These are phyloP conservation scores for Breynia disticha DNA, from an alignment of 441 rosid genomes.

Conservation along the genomic window DNA sequence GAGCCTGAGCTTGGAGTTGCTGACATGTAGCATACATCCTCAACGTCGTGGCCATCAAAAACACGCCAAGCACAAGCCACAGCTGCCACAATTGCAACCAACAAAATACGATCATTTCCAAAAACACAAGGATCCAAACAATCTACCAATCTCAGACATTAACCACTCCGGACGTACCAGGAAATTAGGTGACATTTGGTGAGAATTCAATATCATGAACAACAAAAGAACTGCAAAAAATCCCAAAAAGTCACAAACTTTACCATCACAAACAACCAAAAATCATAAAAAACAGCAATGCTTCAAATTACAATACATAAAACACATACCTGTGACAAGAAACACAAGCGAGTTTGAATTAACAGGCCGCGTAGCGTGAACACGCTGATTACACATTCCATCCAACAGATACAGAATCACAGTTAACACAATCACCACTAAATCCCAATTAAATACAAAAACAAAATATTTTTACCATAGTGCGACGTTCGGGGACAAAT, in stretches of 20 bases:
- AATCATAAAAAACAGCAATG: not conserved
- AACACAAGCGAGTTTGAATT: constrained; percentile 79
- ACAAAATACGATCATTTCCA: not conserved
- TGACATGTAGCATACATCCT: constrained; percentile 95
- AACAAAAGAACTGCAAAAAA: constrained; percentile 53
- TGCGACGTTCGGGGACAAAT: constrained; percentile 56
- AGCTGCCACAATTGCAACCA: constrained; percentile 32
- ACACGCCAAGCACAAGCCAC: constrained; percentile 86
- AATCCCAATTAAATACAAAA: not conserved
- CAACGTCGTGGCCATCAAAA: constrained; percentile 71
- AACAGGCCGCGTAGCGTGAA: constrained; percentile 68
- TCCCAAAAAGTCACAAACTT: not conserved
- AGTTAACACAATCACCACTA: constrained; percentile 1
- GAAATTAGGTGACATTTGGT: constrained; percentile 87
- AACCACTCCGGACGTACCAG: constrained; percentile 29
- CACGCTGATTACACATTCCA: constrained; percentile 36
- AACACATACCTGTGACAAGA: constrained; percentile 61
- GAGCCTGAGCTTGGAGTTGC: constrained; percentile 90
- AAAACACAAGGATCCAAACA: not conserved
- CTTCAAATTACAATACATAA: no score
- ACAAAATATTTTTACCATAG: constrained; percentile 31
- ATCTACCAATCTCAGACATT: not conserved
- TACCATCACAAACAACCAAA: not conserved
- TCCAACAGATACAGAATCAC: not conserved
- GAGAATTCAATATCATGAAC: constrained; percentile 82